Evolutionary conservation across 495 filamentous ascomycete genomes (phyloP), one percentile per base, ranked within the genome.

Genomic region (Xylaria longipes): DNA sequence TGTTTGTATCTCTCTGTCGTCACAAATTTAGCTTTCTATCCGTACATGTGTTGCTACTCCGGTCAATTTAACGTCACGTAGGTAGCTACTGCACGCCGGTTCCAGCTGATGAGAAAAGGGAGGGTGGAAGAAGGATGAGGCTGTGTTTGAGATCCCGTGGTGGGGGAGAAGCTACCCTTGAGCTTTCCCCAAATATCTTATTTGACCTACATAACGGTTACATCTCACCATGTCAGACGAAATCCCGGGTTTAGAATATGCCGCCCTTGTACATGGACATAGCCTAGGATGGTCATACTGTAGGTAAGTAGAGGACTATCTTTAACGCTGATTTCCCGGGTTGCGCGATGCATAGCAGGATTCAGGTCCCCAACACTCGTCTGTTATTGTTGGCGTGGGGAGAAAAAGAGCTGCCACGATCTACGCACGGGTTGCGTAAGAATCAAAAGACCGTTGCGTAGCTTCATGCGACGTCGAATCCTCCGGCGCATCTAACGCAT

Each of bases 91-190:
- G 35, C 5, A 43, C n/a, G 1, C 25, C 58, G 43, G 6, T 3
- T 39, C 12, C 48, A 14, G 46, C 46, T 41, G 46, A 25, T 25
- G 20, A 25, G 22, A 20, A 56, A 11, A n/a, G 29, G 14, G 46
- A 67, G 35, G 65, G 46, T 27, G 33, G 33, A 39, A 14, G 64
- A 67, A 67, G 65, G 65, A 67, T 67, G 65, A 56, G 65, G 65
- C 65, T 67, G 65, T 67, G 65, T 56, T 48, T 33, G 20, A 20
- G 31, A 39, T 56, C 17, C 20, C 43, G 29, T 17, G 41, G 64
- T 50, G 41, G 45, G 41, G 29, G 43, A 37, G n/a, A 56, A 67
- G 65, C 65, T 67, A 67, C 48, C 46, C 65, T 56, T 67, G 65
- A 56, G 65, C 65, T 67, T 39, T 39, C 46, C 65, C 65, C 64